Percentiles rank a stretch among this genome's conserved stretches.
Evolutionary conservation across 2,329 filamentous ascomycete genomes (phyloP).

Genomic region (Karstenula rhodostoma): DNA sequence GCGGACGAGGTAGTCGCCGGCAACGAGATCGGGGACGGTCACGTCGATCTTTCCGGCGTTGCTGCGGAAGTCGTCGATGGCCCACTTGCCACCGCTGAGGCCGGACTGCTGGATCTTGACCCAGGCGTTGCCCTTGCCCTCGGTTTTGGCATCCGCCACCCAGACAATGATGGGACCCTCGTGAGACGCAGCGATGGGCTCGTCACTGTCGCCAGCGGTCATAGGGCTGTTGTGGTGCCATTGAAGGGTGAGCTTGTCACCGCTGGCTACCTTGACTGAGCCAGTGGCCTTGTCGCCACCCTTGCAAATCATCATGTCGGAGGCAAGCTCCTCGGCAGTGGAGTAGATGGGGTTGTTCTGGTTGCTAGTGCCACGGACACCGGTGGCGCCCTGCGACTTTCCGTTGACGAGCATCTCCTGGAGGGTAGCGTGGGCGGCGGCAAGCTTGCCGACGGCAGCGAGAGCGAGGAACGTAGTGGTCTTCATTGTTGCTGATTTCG

Average conservation of each 20-base stretch:
- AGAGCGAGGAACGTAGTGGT: slow-evolving; percentile 41
- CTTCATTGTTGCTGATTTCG: slow-evolving; percentile 41
- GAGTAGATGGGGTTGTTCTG: slow-evolving; percentile 46
- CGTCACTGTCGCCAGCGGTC: slow-evolving; percentile 51
- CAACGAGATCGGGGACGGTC: slow-evolving; percentile 52
- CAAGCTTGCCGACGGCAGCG: slow-evolving; percentile 42
- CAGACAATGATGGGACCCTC: slow-evolving; percentile 63
- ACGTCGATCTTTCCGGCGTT: slow-evolving; percentile 55
- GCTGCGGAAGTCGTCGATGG: slow-evolving; percentile 50
- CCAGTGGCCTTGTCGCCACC: slow-evolving; percentile 44
- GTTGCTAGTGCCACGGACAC: slow-evolving; percentile 55
- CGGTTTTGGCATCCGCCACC: slow-evolving; percentile 55
- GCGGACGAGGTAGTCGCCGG: slow-evolving; percentile 56
- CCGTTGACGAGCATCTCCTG: slow-evolving; percentile 53
- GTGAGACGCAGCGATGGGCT: slow-evolving; percentile 62
- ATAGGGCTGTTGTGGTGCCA: slow-evolving; percentile 60
- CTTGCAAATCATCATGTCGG: slow-evolving; percentile 48
- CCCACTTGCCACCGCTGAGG: slow-evolving; percentile 48
- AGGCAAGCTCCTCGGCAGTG: slow-evolving; percentile 38
- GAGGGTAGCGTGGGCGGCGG: slow-evolving; percentile 48
- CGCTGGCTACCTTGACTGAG: slow-evolving; percentile 57
- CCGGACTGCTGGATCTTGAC: slow-evolving; percentile 56
- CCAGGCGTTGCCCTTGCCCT: slow-evolving; percentile 62
- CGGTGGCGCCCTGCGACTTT: slow-evolving; percentile 46
- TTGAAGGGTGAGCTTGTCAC: slow-evolving; percentile 57